Evolutionary conservation across 495 filamentous ascomycete species (phyloP).

Genomic region (Neurospora intermedia): DNA sequence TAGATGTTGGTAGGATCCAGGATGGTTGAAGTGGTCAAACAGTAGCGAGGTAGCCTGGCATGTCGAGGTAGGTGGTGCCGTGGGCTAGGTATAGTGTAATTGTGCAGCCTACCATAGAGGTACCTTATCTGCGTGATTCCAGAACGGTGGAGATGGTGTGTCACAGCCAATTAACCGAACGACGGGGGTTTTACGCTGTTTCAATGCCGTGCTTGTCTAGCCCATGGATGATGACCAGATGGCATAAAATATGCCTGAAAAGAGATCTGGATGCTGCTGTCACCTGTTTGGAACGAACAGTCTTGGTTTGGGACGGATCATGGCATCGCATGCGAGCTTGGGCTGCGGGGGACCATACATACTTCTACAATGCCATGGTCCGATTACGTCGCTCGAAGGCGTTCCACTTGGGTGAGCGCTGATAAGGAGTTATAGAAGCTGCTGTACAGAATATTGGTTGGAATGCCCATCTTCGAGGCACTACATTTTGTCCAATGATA

Average conservation of each 20-base stretch:
- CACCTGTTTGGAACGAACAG: background rate
- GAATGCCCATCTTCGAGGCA: no score
- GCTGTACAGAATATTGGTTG: background rate
- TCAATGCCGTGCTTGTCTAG: background rate
- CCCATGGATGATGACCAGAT: background rate
- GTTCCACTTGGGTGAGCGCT: background rate
- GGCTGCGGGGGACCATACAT: background rate
- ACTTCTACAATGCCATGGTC: background rate
- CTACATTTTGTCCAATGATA: background rate
- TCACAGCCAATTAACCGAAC: background rate
- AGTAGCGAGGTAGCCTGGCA: background rate
- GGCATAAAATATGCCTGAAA: background rate
- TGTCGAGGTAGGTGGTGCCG: background rate
- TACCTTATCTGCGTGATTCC: background rate
- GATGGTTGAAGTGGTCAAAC: background rate
- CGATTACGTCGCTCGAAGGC: conserved; percentile 4
- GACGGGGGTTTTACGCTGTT: background rate
- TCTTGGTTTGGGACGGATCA: background rate
- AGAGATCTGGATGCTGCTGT: background rate
- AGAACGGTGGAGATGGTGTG: background rate
- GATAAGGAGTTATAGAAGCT: background rate
- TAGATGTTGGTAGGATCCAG: background rate
- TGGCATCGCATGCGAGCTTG: conserved; percentile 4
- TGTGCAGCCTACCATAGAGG: background rate
- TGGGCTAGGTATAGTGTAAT: background rate